Evolutionary conservation across 768 basidiomycete species (phyloP).

Genomic region (Saitozyma podzolica): DNA sequence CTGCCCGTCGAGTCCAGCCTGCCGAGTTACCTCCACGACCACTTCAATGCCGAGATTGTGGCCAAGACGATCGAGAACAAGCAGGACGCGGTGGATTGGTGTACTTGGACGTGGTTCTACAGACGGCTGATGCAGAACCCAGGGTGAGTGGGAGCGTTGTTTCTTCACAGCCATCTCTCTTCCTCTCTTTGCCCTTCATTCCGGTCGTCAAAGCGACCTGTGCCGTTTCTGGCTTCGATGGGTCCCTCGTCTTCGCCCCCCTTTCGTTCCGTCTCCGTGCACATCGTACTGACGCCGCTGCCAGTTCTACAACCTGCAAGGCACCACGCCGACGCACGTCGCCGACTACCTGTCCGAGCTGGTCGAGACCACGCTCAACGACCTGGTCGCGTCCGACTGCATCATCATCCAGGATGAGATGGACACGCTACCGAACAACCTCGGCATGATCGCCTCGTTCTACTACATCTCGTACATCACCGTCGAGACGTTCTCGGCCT

Average conservation of each 20-base stretch:
- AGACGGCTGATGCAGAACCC: conserved; percentile 97
- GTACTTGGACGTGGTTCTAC: conserved; percentile 98
- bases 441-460: conserved; percentile 90
- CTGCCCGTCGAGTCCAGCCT: conserved; percentile 94
- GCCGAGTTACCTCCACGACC: conserved; percentile 89
- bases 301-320: conserved; percentile 59
- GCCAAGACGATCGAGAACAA: conserved; percentile 99
- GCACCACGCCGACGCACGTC: conserved; percentile 90
- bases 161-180: neutral
- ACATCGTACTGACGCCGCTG: conserved; percentile 3
- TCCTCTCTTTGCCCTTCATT: no score
- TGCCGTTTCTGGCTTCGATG: conserved; percentile 38
- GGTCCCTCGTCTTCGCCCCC: conserved; percentile 67
- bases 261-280: conserved; percentile 34
- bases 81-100: conserved; percentile 86
- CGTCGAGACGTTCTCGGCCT: conserved; percentile 93
- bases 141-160: conserved; percentile 30
- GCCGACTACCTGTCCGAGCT: conserved; percentile 95
- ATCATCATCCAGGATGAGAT: conserved; percentile 92
- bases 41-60: conserved; percentile 96
- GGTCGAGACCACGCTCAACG: conserved; percentile 87
- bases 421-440: conserved; percentile 77
- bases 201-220: no score
- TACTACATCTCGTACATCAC: conserved; percentile 71
- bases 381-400: conserved; percentile 91